A percentile compares a stretch with the other conserved stretches of the same genome.
These are phyloP conservation scores for Aspergillus pseudoviridinutans DNA, from an alignment of 2,329 filamentous ascomycete species.

Conservation along the genomic window DNA sequence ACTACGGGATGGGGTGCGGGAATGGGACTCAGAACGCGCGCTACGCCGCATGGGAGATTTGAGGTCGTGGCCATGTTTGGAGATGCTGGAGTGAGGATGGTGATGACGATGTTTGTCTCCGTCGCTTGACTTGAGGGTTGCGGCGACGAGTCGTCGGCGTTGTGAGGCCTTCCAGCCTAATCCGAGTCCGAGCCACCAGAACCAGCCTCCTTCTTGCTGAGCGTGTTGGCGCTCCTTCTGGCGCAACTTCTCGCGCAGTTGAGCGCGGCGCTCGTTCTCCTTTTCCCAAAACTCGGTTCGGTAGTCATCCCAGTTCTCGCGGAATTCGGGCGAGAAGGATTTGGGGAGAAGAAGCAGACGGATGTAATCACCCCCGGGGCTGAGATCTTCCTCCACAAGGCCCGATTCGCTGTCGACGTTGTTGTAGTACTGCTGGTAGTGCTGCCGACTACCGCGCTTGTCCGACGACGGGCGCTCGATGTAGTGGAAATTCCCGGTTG, in stretches of 20 bases:
- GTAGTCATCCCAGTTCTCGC: slow-evolving; percentile 96
- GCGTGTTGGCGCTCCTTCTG: slow-evolving; percentile 65
- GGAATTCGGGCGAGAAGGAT: slow-evolving; percentile 88
- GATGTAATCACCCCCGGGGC: slow-evolving; percentile 84
- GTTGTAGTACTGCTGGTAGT: slow-evolving; percentile 35
- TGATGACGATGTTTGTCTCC: slow-evolving; percentile 27
- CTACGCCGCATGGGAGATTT: slow-evolving; percentile 27
- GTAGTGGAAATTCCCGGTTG: slow-evolving; percentile 69
- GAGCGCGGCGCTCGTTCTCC: slow-evolving; percentile 82
- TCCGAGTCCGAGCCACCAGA: slow-evolving; percentile 87
- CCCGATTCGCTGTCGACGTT: slow-evolving; percentile 63
- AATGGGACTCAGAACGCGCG: slow-evolving; percentile 39
- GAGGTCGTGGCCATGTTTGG: slow-evolving; percentile 26
- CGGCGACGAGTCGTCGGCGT: slow-evolving; percentile 27
- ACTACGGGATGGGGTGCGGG: slow-evolving; percentile 41
- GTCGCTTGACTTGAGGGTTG: slow-evolving; percentile 24
- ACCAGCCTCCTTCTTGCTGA: slow-evolving; percentile 65
- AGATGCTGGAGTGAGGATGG: slow-evolving; percentile 26
- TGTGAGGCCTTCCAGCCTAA: slow-evolving; percentile 41
- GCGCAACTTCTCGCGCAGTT: slow-evolving; percentile 67
- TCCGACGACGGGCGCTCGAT: slow-evolving; percentile 58
- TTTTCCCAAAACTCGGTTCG: slow-evolving; percentile 93
- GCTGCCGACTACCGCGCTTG: slow-evolving; percentile 34
- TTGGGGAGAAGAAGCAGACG: slow-evolving; percentile 89
- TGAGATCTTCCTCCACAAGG: slow-evolving; percentile 79